These are phyloP conservation scores for Vaccinium vitisidaea DNA, from an alignment of 148 eudicot genomes.

Conservation along the genomic window DNA sequence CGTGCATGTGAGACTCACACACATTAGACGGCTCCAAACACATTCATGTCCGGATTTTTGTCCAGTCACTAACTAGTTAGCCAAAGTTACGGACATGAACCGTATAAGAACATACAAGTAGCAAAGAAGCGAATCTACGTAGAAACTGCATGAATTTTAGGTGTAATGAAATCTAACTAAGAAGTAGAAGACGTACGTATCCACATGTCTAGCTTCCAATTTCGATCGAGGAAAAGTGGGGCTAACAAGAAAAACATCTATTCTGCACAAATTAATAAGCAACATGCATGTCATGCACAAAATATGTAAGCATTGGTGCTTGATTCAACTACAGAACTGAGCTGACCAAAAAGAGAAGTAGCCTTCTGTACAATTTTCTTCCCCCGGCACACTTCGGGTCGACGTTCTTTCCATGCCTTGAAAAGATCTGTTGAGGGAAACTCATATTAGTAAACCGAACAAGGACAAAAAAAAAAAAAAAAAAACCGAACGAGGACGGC, in stretches of 20 bases:
- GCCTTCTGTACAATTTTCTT: slow-evolving; percentile 9
- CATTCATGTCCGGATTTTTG: neutral
- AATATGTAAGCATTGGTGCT: neutral
- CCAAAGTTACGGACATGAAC: neutral
- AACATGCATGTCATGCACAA: neutral
- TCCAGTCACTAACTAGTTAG: neutral
- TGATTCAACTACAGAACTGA: slow-evolving; percentile 1
- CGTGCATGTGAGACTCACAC: neutral
- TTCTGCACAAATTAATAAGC: neutral
- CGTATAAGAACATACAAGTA: neutral
- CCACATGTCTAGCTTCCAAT: slow-evolving; percentile 1
- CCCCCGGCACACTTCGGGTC: neutral
- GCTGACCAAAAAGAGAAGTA: neutral
- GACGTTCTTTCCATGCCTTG: neutral
- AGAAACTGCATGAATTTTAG: neutral
- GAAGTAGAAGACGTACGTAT: neutral
- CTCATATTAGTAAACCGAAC: neutral
- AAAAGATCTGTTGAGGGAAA: neutral
- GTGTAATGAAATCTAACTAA: neutral
- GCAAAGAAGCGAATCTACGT: neutral
- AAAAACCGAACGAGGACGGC: neutral
- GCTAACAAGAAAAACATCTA: neutral
- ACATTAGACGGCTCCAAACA: neutral
- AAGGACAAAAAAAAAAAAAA: too few species aligned
- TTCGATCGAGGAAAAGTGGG: neutral